Evolutionary conservation across 257 asterid genomes (phyloP), one percentile per base, ranked within the genome.

Genomic region (Lycium ferocissimum): DNA sequence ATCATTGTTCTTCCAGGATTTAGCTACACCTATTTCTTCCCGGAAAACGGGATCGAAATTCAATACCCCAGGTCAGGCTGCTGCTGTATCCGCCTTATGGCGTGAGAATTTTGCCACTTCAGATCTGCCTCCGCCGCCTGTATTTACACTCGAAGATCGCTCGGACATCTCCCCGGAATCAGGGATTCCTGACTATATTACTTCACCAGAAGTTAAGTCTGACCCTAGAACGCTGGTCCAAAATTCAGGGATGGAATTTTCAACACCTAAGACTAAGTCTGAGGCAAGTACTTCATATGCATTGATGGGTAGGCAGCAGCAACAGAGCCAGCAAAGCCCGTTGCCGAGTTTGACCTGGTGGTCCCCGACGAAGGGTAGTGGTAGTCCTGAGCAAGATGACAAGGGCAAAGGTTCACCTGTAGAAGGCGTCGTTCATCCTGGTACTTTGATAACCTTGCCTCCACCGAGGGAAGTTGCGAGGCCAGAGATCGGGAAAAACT

Each of bases 101-200:
- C 97, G 97, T 57, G 99, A 97, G 88, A 95, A 95, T 91, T 95
- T 95, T 33, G 84, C 95, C 76, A 92, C 69, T 85, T 89, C 99
- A n/a, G 99, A 97, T 92, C 97, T 97, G 53, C 99, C 99, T 1
- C 99, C 99, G 38, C 99, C 98, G 0, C 99, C 99, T 0, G 89
- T 85, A 47, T 95, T 95, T 82, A 97, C 99, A 5, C 97, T 97
- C 37, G 99, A 95, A 81, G 99, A 97, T 85, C 91, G 95, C 10
- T 88, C 87, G 12, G 97, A 95, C 80, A 89, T 86, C 56, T 97
- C 99, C 40, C 95, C 99, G 0, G 99, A 95, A 83, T 88, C 93
- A 7, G 98, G 98, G 79, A 88, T 93, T 57, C 89, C 87, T 3
- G 98, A 94, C 71, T 94, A 92, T 85, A 89, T 93, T 1, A 43